phyloP scores from a whole-genome alignment of 305 asterid species.

The Fraxinus angustifolia region DNA sequence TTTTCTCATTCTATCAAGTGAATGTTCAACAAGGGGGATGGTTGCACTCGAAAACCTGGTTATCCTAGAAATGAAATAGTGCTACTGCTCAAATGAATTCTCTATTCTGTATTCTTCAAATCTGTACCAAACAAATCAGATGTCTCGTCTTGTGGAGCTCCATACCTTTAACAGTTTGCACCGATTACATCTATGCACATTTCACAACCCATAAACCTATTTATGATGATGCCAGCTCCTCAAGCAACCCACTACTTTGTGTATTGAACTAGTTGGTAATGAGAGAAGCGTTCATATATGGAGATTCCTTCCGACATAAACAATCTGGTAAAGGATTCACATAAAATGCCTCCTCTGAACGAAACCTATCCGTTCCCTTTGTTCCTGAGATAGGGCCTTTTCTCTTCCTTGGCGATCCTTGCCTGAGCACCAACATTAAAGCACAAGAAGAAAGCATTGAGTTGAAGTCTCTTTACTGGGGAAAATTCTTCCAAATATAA shows the following conservation, averaged over 20 bases:
- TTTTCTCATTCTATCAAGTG: neutral
- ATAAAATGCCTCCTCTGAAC: constrained; percentile 90
- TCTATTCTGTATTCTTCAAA: neutral
- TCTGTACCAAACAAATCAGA: neutral
- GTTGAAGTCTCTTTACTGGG: neutral
- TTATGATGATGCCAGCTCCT: neutral
- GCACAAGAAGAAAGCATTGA: neutral
- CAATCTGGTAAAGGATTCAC: constrained; percentile 94
- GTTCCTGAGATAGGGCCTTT: constrained; percentile 93
- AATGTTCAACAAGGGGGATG: neutral
- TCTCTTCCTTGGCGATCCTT: constrained; percentile 94
- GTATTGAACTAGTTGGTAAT: constrained; percentile 29
- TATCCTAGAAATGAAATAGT: neutral
- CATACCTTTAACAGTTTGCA: neutral
- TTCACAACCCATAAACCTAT: neutral
- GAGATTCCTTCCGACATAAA: constrained; percentile 55
- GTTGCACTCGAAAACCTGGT: neutral
- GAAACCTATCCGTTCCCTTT: constrained; percentile 80
- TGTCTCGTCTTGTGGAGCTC: neutral
- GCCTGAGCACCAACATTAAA: constrained; percentile 47
- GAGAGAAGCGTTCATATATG: constrained; percentile 27
- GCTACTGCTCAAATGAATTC: neutral
- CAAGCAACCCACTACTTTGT: neutral
- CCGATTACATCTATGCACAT: neutral
- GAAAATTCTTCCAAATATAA: neutral